A percentile compares a stretch with the other conserved stretches of the same genome.
Evolutionary conservation across 2,329 filamentous ascomycete genomes (phyloP).

Genomic region (Alternaria viburni): DNA sequence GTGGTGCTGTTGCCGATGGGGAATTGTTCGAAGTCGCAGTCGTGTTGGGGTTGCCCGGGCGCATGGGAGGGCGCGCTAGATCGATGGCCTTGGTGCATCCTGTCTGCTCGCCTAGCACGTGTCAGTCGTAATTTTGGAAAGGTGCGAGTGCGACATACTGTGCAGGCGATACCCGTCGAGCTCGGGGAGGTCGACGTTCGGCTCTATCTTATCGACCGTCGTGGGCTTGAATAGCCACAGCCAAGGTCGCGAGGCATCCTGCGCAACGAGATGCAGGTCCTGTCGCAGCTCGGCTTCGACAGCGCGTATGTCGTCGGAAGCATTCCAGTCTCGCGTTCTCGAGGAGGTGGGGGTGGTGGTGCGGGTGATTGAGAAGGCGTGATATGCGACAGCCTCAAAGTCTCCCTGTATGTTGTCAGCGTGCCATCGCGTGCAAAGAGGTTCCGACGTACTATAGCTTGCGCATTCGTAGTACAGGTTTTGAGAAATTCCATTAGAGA

Average conservation of each 20-base stretch:
- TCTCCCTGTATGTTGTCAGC: slow-evolving; percentile 40
- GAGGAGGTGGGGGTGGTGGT: slow-evolving; percentile 20
- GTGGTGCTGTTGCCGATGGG: slow-evolving; percentile 23
- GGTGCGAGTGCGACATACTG: slow-evolving; percentile 22
- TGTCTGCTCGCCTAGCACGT: slow-evolving; percentile 35
- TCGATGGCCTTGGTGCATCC: slow-evolving; percentile 45
- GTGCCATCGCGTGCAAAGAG: neutral
- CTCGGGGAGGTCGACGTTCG: slow-evolving; percentile 29
- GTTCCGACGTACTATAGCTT: slow-evolving; percentile 40
- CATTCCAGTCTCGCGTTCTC: slow-evolving; percentile 20
- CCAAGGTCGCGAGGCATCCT: slow-evolving; percentile 41
- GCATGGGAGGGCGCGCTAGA: slow-evolving; percentile 38
- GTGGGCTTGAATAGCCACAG: slow-evolving; percentile 45
- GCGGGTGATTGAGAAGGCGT: slow-evolving; percentile 43
- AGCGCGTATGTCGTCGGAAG: slow-evolving; percentile 37
- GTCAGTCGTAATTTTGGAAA: slow-evolving; percentile 25
- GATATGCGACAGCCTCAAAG: slow-evolving; percentile 46
- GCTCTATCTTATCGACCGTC: slow-evolving; percentile 28
- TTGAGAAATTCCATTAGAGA: slow-evolving; percentile 51
- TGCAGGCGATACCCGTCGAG: slow-evolving; percentile 41
- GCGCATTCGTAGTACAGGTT: slow-evolving; percentile 47
- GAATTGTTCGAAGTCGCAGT: slow-evolving; percentile 24
- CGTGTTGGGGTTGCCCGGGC: slow-evolving; percentile 27
- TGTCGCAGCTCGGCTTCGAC: slow-evolving; percentile 40
- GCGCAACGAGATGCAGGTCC: slow-evolving; percentile 34